A percentile compares a stretch with the other conserved stretches of the same genome.
These are phyloP conservation scores for Knoxdaviesia proteae DNA, from an alignment of 2,329 filamentous ascomycete species.

Conservation along the genomic window DNA sequence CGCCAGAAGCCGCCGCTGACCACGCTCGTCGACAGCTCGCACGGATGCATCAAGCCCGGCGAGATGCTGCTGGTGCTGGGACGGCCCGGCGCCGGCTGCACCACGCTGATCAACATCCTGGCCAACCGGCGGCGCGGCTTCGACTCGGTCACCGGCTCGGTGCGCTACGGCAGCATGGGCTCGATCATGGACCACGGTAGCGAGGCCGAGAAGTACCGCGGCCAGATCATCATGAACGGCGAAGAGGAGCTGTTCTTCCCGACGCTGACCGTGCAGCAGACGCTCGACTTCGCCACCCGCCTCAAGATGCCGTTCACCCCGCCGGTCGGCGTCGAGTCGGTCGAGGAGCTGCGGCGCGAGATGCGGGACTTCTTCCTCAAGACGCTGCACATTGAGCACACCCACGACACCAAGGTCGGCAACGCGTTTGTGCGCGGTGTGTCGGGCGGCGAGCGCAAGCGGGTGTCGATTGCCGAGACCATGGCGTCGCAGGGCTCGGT, in stretches of 20 bases:
- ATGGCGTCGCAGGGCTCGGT: conserved; percentile 36
- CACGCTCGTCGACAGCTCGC: conserved; percentile 42
- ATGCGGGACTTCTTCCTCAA: conserved; percentile 33
- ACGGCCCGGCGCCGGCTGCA: conserved; percentile 48
- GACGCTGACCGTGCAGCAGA: conserved; percentile 48
- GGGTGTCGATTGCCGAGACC: conserved; percentile 47
- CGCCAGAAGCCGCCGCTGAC: conserved; percentile 34
- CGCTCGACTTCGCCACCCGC: conserved; percentile 46
- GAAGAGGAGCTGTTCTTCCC: conserved; percentile 47
- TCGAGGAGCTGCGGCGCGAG: conserved; percentile 23
- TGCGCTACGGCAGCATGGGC: conserved; percentile 31
- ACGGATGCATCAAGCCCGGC: conserved; percentile 50
- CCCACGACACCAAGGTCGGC: conserved; percentile 43
- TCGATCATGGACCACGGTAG: conserved; percentile 10
- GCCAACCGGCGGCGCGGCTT: conserved; percentile 43
- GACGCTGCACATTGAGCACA: conserved; percentile 37
- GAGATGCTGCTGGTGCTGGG: conserved; percentile 54
- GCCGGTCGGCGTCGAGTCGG: conserved; percentile 18
- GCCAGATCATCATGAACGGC: conserved; percentile 48
- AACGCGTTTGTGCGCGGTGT: conserved; percentile 46
- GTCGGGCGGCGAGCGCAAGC: conserved; percentile 46
- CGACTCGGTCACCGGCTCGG: conserved; percentile 33
- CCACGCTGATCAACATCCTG: conserved; percentile 48
- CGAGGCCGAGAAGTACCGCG: conserved; percentile 27
- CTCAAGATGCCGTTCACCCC: conserved; percentile 32